Evolutionary conservation across 768 basidiomycete genomes (phyloP).

Genomic region (Boletus rufocinnamomeus): DNA sequence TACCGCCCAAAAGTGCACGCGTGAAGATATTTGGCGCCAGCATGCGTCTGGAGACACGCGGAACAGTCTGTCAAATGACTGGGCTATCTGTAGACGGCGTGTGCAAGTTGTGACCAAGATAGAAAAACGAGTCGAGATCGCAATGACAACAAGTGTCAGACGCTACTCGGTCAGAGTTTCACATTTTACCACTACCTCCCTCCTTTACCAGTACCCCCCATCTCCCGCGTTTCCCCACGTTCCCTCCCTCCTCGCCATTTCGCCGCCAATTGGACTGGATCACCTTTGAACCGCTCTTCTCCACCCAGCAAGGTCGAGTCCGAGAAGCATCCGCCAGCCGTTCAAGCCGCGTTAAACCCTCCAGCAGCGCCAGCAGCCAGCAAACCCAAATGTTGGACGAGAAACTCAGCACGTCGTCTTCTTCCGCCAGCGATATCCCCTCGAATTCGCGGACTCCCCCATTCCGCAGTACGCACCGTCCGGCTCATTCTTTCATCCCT

Average conservation of each 20-base stretch:
- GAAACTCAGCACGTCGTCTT: conserved; percentile 17
- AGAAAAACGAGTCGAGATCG: conserved; percentile 11
- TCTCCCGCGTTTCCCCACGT: neutral
- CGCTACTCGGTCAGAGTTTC: neutral
- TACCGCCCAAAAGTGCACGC: too few species aligned
- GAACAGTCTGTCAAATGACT: neutral
- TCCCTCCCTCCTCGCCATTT: neutral
- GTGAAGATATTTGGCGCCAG: too few species aligned
- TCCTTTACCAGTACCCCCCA: too few species aligned
- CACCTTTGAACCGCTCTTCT: neutral
- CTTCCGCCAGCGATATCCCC: conserved; percentile 23
- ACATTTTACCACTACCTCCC: neutral
- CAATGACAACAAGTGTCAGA: neutral
- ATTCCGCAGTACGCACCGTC: conserved; percentile 18
- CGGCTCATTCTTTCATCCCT: conserved; percentile 24
- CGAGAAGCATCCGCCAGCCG: neutral
- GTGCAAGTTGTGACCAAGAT: conserved; percentile 19
- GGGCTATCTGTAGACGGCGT: neutral
- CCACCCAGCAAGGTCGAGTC: neutral
- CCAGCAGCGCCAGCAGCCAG: neutral
- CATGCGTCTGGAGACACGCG: too few species aligned
- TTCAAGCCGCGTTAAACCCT: neutral
- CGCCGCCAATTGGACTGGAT: conserved; percentile 14
- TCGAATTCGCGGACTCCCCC: conserved; percentile 16
- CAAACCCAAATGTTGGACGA: conserved; percentile 25